phyloP scores from a whole-genome alignment of 495 filamentous ascomycete genomes.

The Neurospora sp. region DNA sequence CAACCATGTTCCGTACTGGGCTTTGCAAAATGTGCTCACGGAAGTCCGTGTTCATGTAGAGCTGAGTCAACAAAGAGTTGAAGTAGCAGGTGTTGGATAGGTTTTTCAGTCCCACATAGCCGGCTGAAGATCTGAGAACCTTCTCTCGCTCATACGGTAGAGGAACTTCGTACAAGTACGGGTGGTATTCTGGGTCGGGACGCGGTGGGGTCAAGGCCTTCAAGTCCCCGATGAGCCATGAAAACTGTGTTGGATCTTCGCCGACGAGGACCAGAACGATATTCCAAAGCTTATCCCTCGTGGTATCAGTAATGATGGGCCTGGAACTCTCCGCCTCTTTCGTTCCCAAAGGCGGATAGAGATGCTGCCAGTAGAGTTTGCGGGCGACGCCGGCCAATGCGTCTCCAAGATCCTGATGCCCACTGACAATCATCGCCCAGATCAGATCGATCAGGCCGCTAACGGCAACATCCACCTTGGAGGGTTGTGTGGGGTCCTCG shows the following conservation, averaged over 20 bases:
- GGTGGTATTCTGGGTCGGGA: constrained; percentile 19
- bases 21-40: constrained; percentile 69
- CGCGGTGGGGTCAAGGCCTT: constrained; percentile 35
- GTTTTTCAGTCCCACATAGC: constrained; percentile 78
- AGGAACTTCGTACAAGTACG: constrained; percentile 44
- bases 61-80: constrained; percentile 89
- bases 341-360: constrained; percentile 49
- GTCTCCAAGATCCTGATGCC: background rate
- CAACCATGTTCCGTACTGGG: constrained; percentile 39
- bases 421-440: constrained; percentile 12
- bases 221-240: constrained; percentile 41
- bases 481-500: constrained; percentile 39
- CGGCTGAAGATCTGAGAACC: constrained; percentile 60
- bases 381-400: constrained; percentile 36
- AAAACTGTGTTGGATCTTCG: constrained; percentile 39
- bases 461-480: constrained; percentile 37
- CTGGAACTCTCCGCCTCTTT: constrained; percentile 27
- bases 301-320: constrained; percentile 41
- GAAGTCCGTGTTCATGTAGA: constrained; percentile 93
- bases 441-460: constrained; percentile 32
- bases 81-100: constrained; percentile 96
- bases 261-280: constrained; percentile 51
- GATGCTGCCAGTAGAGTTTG: constrained; percentile 53
- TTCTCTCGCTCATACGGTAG: constrained; percentile 55
- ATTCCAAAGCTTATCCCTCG: constrained; percentile 53